These are phyloP conservation scores for Aspergillus affinis DNA, from an alignment of 495 filamentous ascomycete species.

Conservation along the genomic window DNA sequence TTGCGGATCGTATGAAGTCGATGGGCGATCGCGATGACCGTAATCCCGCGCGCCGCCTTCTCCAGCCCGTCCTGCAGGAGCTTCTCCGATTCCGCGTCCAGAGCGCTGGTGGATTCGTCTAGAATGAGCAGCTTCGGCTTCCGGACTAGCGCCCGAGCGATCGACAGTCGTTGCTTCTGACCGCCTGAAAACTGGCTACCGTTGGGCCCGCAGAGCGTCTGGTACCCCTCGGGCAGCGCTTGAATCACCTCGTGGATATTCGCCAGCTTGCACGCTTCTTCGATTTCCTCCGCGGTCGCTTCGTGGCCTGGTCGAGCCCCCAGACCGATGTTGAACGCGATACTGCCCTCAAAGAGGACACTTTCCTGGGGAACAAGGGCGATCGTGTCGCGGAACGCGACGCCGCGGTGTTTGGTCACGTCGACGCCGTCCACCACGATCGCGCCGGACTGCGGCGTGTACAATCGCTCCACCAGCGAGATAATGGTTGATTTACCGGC, in stretches of 20 bases:
- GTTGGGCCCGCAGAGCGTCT: slow-evolving; percentile 63
- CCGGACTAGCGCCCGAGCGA: slow-evolving; percentile 73
- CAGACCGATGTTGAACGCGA: slow-evolving; percentile 52
- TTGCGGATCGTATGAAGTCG: slow-evolving; percentile 71
- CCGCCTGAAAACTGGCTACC: slow-evolving; percentile 69
- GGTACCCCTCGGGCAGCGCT: slow-evolving; percentile 58
- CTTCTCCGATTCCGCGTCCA: slow-evolving; percentile 73
- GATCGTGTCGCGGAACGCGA: slow-evolving; percentile 47
- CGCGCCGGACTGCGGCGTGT: slow-evolving; percentile 44
- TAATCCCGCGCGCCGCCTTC: slow-evolving; percentile 66
- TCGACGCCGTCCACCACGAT: slow-evolving; percentile 43
- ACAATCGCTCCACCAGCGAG: slow-evolving; percentile 59
- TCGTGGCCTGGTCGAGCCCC: slow-evolving; percentile 43
- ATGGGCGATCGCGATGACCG: slow-evolving; percentile 78
- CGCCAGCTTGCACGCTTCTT: slow-evolving; percentile 54
- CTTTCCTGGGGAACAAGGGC: slow-evolving; percentile 57
- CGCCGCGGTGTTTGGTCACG: slow-evolving; percentile 34
- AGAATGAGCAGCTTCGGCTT: slow-evolving; percentile 69
- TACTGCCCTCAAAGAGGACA: slow-evolving; percentile 52
- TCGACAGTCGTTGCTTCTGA: slow-evolving; percentile 73
- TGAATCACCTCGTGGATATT: slow-evolving; percentile 60
- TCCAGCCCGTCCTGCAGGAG: slow-evolving; percentile 70
- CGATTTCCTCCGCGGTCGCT: slow-evolving; percentile 49
- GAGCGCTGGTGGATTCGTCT: slow-evolving; percentile 76
- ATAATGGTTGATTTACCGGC: slow-evolving; percentile 64